Evolutionary conservation across 106 monocot species (phyloP), one percentile per base, ranked within the genome.

Genomic region (Dioscorea zingiberensis): DNA sequence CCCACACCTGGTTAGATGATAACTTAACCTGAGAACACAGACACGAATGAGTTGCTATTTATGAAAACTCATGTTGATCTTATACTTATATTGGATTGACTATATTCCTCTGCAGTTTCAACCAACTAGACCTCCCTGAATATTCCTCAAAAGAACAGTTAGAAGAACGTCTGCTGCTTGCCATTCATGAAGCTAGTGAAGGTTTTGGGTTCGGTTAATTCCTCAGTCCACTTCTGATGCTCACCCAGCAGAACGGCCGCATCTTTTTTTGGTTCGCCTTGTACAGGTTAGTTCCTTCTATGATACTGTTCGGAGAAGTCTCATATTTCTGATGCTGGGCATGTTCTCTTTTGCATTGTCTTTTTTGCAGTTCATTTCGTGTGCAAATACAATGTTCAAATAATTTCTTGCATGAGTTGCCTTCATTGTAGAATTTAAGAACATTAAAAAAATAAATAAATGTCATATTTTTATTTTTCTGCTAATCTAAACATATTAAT

Each of bases 101-200:
- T 69, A 19, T 18, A 38, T 47, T 65, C 23, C 16, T 65, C 17
- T 74, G 59, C 80, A 87, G 87, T 66, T 90, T 90, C 69, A 90
- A 90, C 62, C 90, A 90, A 58, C 60, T 90, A 59, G 90, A 90
- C 60, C 57, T 90, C 17, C 90, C 90, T 2, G 90, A 90, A 28
- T 90, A 90, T 54, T 57, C 77, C 13, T 77, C 85, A 17, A 90
- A 82, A 68, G 83, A 90, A 60, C 82, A 85, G 67, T 71, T 90
- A 44, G 66, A 85, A 68, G 90, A 83, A 69, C 73, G 82, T 3
- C 63, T 90, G 69, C 63, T 90, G 53, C 79, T 90, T 21, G 83
- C 90, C 13, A 85, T 90, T n/a, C 90, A 90, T 70, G 90, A 90
- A 80, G 90, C 83, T 18, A 90, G 74, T 32, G 90, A 90, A 90